These are phyloP conservation scores for Ceratocystis papillata DNA, from an alignment of 2,329 filamentous ascomycete genomes.

Conservation along the genomic window DNA sequence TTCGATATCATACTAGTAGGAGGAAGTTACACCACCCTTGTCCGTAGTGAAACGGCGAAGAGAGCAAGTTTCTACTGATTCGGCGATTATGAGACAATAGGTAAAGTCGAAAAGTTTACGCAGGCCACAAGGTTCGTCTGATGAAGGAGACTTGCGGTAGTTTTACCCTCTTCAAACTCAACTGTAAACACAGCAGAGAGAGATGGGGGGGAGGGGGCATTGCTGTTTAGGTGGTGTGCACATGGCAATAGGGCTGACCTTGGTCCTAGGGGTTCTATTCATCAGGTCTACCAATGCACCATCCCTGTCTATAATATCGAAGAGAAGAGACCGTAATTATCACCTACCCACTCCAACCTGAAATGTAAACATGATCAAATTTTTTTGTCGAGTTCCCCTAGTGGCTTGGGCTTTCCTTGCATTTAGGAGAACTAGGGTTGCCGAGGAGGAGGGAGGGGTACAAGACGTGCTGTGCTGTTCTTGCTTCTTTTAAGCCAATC, in stretches of 20 bases:
- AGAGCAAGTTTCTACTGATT: not conserved
- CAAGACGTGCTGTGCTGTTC: not conserved
- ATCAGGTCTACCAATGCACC: not conserved
- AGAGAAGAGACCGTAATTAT: not conserved
- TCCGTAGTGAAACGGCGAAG: not conserved
- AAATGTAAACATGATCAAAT: slow-evolving; percentile 15
- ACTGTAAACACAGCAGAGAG: not conserved
- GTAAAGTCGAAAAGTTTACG: not conserved
- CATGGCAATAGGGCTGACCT: slow-evolving; percentile 6
- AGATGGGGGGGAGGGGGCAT: not conserved
- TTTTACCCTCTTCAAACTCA: not conserved
- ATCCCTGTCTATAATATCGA: not conserved
- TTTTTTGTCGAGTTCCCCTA: not conserved
- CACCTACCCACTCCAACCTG: slow-evolving; percentile 5
- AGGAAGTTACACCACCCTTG: not conserved
- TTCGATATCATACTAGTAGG: not conserved
- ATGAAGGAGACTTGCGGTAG: not conserved
- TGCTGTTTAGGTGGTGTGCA: not conserved
- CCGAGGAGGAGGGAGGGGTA: too few relatives aligned
- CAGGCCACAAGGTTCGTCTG: not conserved
- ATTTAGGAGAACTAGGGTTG: not conserved
- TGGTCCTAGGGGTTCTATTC: not conserved
- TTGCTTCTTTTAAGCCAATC: not conserved
- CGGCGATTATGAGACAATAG: not conserved
- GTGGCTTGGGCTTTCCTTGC: not conserved